These are phyloP conservation scores for Geosmithia flava DNA, from an alignment of 2,329 filamentous ascomycete genomes.

Conservation along the genomic window DNA sequence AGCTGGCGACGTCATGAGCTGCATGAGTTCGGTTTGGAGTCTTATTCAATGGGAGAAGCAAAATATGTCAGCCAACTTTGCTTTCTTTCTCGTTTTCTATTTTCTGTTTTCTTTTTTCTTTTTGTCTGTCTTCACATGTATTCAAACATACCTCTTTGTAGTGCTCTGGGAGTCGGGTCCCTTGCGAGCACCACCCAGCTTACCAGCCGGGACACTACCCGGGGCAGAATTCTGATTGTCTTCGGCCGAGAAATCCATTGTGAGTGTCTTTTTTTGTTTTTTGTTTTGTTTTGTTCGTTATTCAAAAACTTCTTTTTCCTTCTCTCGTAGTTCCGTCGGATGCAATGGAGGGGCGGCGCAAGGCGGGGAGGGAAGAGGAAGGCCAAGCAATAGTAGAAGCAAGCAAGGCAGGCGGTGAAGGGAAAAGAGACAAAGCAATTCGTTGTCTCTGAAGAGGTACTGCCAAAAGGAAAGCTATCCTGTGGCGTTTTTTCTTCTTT, in stretches of 20 bases:
- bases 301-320: background rate
- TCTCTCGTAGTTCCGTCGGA: background rate
- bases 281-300: background rate
- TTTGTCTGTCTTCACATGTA: background rate
- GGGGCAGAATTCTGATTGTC: slow-evolving; percentile 57
- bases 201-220: slow-evolving; percentile 47
- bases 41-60: too few species aligned
- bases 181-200: slow-evolving; percentile 44
- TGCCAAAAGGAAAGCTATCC: too few species aligned
- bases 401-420: background rate
- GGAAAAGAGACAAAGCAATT: background rate
- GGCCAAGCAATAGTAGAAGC: background rate
- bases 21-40: slow-evolving; percentile 94
- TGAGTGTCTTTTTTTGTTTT: too few species aligned
- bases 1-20: slow-evolving; percentile 90
- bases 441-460: background rate
- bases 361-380: background rate
- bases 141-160: slow-evolving; percentile 57
- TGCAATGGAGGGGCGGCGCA: background rate
- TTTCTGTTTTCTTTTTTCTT: background rate
- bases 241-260: slow-evolving; percentile 32
- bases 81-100: too few species aligned
- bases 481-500: too few species aligned
- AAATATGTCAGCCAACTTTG: too few species aligned
- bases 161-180: slow-evolving; percentile 60